These are phyloP conservation scores for Coemansia sp. DNA, from an alignment of 192 early-diverging fungal species.

Conservation along the genomic window DNA sequence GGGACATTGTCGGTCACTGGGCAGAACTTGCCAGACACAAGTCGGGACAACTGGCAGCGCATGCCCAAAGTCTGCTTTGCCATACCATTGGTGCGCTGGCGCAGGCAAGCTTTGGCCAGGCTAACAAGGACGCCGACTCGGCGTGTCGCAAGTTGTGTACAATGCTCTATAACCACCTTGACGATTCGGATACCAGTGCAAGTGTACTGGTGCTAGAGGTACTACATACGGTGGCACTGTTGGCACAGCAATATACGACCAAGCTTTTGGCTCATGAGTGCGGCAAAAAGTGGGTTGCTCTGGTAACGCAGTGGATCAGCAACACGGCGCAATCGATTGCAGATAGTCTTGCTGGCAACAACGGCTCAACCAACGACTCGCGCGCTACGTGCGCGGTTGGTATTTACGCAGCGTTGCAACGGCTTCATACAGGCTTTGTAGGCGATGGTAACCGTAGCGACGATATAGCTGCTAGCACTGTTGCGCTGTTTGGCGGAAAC, in stretches of 20 bases:
- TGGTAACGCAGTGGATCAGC: constrained; percentile 17
- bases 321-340: not conserved
- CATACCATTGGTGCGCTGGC: constrained; percentile 11
- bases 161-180: constrained; percentile 9
- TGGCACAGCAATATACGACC: constrained; percentile 10
- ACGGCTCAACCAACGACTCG: not conserved
- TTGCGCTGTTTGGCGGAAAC: not conserved
- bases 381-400: not conserved
- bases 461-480: not conserved
- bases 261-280: constrained; percentile 1
- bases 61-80: constrained; percentile 19
- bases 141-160: constrained; percentile 27
- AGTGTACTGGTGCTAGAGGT: constrained; percentile 17
- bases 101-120: constrained; percentile 20
- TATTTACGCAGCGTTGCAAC: not conserved
- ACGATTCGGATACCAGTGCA: not conserved
- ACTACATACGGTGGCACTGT: constrained; percentile 15
- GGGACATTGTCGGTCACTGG: constrained; percentile 19
- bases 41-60: not conserved
- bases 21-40: not conserved
- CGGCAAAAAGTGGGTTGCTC: constrained; percentile 20
- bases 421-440: not conserved
- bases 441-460: not conserved
- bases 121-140: constrained; percentile 7
- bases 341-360: not conserved